These are phyloP conservation scores for Myxozyma geophila DNA, from an alignment of 805 yeast genomes.

Conservation along the genomic window DNA sequence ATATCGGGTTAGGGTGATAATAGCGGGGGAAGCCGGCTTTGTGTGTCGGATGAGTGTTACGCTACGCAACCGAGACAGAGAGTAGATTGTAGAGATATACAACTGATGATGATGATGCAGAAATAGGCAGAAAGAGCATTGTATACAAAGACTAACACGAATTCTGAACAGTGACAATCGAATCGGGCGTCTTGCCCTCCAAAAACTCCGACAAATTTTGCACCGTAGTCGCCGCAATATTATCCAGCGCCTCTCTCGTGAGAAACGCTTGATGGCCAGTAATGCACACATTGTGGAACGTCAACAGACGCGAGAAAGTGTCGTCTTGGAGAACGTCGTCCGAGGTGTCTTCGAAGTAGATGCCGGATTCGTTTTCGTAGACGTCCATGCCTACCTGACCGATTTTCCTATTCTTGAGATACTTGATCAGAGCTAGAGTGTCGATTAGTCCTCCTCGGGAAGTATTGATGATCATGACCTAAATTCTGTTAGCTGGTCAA, in stretches of 20 bases:
- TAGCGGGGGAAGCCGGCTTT: too few relatives aligned
- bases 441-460: conserved; percentile 58
- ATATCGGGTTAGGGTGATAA: too few relatives aligned
- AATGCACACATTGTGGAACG: conserved; percentile 42
- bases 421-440: conserved; percentile 48
- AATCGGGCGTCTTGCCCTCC: conserved; percentile 20
- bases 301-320: conserved; percentile 38
- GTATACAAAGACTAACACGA: conserved; percentile 1
- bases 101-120: too few relatives aligned
- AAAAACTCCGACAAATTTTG: conserved; percentile 26
- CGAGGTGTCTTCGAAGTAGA: conserved; percentile 40
- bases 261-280: conserved; percentile 44
- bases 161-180: conserved; percentile 13
- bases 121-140: neutral
- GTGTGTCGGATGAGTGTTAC: too few relatives aligned
- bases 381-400: conserved; percentile 58
- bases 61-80: too few relatives aligned
- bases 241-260: conserved; percentile 39
- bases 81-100: too few relatives aligned
- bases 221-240: conserved; percentile 38
- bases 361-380: conserved; percentile 50
- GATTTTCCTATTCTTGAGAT: conserved; percentile 50
- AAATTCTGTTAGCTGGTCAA: neutral
- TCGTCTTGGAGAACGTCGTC: conserved; percentile 40
- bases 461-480: conserved; percentile 52